Evolutionary conservation across 23 red algal genomes (phyloP), one percentile per base, ranked within the genome.

Genomic region (Gracilariopsis chorda): DNA sequence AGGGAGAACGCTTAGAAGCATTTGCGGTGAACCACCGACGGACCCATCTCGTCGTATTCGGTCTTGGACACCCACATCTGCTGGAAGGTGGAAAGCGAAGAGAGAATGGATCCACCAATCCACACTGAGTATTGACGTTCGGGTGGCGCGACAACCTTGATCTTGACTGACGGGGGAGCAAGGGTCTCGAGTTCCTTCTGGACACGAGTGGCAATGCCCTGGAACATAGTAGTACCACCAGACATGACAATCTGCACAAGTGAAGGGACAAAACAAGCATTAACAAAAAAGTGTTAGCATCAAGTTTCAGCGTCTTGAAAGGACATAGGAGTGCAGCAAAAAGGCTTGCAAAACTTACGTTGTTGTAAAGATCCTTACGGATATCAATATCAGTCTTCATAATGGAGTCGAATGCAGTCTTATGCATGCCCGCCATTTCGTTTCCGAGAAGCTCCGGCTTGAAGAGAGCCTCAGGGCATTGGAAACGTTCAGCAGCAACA

Each of bases 371-470:
- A 77, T 99, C 97, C 93, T 99, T 99, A 70, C 97, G 97, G 71
- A 99, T 99, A 84, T 99, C 97, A 88, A 99, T 95, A 71, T 99
- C 97, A 19, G 90, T 94, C 86, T 96, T 99, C 97, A 99, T 99
- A 81, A 99, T 96, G 28, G 92, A 95, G 36, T 96, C 86, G 85
- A 83, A 99, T 12, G 83, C 82, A 37, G 93, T 95, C 65, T 82
- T 69, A 49, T 99, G 97, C 88, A 99, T 96, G 78, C 97, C 97
- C 27, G 80, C 80, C 60, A 83, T 87, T 91, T 99, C 96, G 37
- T 86, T 85, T 39, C 97, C 97, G 10, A 99, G 74, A 48, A 99
- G 78, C 27, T 92, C 88, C 35, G 97, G 97, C 77, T 99, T 95
- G 86, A 99, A 99, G 9, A 99, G 83, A 9, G 93, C 97, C 70